These are phyloP conservation scores for Elsinoe necatrix DNA, from an alignment of 2,329 filamentous ascomycete species.

Conservation along the genomic window DNA sequence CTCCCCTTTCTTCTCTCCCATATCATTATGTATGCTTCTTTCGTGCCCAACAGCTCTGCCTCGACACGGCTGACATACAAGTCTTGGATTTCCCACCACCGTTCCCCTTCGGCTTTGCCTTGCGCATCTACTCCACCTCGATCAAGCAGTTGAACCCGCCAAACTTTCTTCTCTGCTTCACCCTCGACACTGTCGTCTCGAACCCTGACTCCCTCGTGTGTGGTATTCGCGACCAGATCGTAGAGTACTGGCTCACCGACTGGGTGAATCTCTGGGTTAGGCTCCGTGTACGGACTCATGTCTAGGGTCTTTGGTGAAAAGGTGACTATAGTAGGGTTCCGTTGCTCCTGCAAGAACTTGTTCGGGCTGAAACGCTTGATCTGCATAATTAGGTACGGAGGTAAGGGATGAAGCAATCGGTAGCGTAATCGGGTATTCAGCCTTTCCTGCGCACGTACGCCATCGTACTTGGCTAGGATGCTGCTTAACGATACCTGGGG, in stretches of 20 bases:
- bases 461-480: constrained; percentile 89
- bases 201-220: constrained; percentile 69
- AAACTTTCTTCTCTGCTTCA: constrained; percentile 84
- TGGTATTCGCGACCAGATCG: constrained; percentile 92
- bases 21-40: constrained; percentile 91
- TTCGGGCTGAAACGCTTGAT: constrained; percentile 96
- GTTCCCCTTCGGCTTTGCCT: constrained; percentile 49
- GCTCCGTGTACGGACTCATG: constrained; percentile 84
- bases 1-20: constrained; percentile 73
- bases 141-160: constrained; percentile 85
- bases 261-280: constrained; percentile 62
- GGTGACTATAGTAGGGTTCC: constrained; percentile 96
- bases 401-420: constrained; percentile 79
- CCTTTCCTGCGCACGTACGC: constrained; percentile 76
- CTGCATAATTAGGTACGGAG: constrained; percentile 86
- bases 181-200: constrained; percentile 78
- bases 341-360: constrained; percentile 82
- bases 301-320: constrained; percentile 82
- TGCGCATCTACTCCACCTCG: constrained; percentile 36
- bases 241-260: constrained; percentile 82
- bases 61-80: constrained; percentile 84
- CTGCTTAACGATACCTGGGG: constrained; percentile 77
- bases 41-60: constrained; percentile 80
- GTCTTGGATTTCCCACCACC: constrained; percentile 93
- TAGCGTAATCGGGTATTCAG: constrained; percentile 83